These are phyloP conservation scores for Fusarium sterilihyphosum DNA, from an alignment of 2,329 filamentous ascomycete species.

Conservation along the genomic window DNA sequence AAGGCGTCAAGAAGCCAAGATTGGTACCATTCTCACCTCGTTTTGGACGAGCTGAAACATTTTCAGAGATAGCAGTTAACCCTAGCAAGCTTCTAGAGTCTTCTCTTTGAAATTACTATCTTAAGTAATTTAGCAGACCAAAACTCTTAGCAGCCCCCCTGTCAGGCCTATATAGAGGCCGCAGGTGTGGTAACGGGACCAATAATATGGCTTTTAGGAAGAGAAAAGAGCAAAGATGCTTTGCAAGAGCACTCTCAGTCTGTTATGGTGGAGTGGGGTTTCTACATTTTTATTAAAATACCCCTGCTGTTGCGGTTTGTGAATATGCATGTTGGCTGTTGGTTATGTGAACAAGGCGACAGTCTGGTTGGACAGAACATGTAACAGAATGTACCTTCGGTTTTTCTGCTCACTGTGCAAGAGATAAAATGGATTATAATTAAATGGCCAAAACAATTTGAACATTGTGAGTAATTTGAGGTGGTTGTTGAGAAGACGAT, in stretches of 20 bases:
- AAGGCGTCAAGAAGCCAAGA: neutral
- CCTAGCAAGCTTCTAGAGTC: neutral
- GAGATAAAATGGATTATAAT: neutral
- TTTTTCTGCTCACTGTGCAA: neutral
- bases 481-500: neutral
- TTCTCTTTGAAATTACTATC: neutral
- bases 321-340: neutral
- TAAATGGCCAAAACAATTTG: neutral
- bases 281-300: neutral
- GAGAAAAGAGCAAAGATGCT: neutral
- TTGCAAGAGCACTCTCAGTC: neutral
- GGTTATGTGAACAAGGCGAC: neutral
- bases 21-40: neutral
- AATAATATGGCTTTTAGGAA: neutral
- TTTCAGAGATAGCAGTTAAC: neutral
- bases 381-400: neutral
- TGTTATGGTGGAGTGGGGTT: neutral
- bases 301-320: neutral
- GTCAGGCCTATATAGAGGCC: neutral
- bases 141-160: neutral
- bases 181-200: neutral
- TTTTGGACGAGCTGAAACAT: neutral
- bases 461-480: neutral
- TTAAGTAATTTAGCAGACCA: neutral
- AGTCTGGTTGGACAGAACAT: neutral